A percentile compares a stretch with the other conserved stretches of the same genome.
phyloP scores from a whole-genome alignment of 768 basidiomycete species.

The Tremella fuciformis region DNA sequence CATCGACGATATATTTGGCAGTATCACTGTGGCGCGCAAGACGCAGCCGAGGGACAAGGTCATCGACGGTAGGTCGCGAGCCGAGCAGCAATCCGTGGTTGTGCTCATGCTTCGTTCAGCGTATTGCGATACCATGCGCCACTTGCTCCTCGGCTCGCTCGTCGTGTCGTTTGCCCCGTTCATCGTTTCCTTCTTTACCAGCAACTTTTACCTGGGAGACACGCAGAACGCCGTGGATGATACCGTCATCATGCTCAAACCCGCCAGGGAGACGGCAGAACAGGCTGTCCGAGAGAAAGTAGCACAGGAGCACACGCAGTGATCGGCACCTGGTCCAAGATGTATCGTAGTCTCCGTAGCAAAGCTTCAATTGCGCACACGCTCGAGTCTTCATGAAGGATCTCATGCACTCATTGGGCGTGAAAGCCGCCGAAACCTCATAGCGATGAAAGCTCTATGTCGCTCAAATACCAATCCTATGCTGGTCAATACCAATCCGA shows the following conservation, averaged over 20 bases:
- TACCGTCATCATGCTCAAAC: conserved; percentile 30
- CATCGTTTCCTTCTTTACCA: conserved; percentile 42
- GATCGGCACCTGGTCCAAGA: no score
- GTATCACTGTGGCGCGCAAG: conserved; percentile 35
- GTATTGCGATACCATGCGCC: neutral
- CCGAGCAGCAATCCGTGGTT: no score
- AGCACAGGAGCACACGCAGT: no score
- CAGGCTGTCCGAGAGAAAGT: conserved; percentile 16
- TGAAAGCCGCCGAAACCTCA: no score
- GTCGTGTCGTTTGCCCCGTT: conserved; percentile 44
- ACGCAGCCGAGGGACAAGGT: conserved; percentile 43
- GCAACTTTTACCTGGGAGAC: conserved; percentile 49
- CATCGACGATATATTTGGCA: conserved; percentile 41
- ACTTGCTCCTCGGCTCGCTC: conserved; percentile 10
- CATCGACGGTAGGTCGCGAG: conserved; percentile 38
- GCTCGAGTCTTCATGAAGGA: no score
- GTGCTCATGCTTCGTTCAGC: no score
- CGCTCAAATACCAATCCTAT: no score
- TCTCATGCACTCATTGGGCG: no score
- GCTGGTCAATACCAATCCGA: no score
- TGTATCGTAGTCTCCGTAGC: no score
- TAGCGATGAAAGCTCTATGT: no score
- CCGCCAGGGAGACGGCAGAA: conserved; percentile 31
- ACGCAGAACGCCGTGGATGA: conserved; percentile 49
- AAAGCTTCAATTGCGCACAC: no score